Conservation (phyloP, 257 asterid species). For the Solanum stenotomum region DNA sequence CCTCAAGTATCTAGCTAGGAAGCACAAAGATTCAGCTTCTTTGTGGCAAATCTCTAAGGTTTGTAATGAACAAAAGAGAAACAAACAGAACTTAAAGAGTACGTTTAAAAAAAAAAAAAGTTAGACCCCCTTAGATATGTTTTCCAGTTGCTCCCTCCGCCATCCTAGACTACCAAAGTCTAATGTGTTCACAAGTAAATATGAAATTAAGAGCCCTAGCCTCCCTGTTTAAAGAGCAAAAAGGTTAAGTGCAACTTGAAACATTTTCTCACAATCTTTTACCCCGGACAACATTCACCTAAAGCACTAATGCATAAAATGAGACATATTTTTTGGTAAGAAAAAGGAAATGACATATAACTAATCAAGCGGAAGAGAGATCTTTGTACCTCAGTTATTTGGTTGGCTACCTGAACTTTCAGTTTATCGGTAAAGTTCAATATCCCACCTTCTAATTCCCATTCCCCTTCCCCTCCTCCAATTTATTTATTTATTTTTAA, state of each 20-base stretch:
- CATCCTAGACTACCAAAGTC: neutral
- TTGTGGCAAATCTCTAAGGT: neutral
- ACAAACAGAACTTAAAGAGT: neutral
- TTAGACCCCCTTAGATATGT: neutral
- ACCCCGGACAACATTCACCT: neutral
- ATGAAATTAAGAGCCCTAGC: neutral
- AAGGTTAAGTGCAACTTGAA: neutral
- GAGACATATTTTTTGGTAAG: neutral
- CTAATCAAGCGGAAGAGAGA: neutral
- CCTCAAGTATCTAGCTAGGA: neutral
- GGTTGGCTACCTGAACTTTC: too few species aligned
- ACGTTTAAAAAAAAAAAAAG: neutral
- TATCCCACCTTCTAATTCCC: neutral
- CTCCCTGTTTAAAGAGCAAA: neutral
- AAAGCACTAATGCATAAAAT: neutral
- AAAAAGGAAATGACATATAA: neutral
- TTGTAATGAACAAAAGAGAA: neutral
- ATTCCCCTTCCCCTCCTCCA: neutral
- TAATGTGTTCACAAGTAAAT: neutral
- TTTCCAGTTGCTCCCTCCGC: neutral
- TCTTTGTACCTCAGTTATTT: too few species aligned
- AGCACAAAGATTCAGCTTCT: neutral
- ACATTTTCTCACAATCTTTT: neutral
- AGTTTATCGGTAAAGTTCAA: too few species aligned
- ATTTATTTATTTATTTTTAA: too few species aligned